Conservation (phyloP, 441 rosid species). For the Pelargonium cotyledonis region DNA sequence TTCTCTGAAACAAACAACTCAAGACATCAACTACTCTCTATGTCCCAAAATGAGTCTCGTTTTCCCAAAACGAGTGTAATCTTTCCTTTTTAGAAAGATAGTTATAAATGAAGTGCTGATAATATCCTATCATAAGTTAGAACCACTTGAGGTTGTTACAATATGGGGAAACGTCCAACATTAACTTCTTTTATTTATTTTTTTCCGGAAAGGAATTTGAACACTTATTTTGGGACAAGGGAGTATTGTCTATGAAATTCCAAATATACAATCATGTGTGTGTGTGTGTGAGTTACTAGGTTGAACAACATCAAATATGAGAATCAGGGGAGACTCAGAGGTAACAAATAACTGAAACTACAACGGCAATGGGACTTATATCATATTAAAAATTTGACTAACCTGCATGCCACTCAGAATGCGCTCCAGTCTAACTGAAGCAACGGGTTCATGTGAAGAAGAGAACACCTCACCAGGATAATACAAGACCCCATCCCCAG, state of each 20-base stretch:
- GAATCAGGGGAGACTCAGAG: too few relatives aligned
- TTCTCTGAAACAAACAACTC: neutral
- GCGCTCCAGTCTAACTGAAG: slow-evolving; percentile 83
- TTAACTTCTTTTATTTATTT: too few relatives aligned
- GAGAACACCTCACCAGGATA: slow-evolving; percentile 95
- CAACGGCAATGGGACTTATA: too few relatives aligned
- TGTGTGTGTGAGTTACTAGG: neutral
- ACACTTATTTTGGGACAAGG: too few relatives aligned
- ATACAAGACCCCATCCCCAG: slow-evolving; percentile 85
- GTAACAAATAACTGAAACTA: too few relatives aligned
- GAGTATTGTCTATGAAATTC: neutral
- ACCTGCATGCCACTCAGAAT: slow-evolving; percentile 93
- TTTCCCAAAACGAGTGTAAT: too few relatives aligned
- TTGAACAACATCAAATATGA: neutral
- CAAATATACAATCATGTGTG: neutral
- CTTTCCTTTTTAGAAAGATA: too few relatives aligned
- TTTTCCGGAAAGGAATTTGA: too few relatives aligned
- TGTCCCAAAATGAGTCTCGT: too few relatives aligned
- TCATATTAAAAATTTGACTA: slow-evolving; percentile 15
- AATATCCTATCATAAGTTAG: neutral
- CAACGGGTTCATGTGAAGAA: slow-evolving; percentile 69
- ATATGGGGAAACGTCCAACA: neutral
- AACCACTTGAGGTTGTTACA: too few relatives aligned
- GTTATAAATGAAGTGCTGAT: neutral
- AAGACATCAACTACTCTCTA: too few relatives aligned